Conservation (phyloP, 148 eudicot species). For the Chenopodium quinoa region DNA sequence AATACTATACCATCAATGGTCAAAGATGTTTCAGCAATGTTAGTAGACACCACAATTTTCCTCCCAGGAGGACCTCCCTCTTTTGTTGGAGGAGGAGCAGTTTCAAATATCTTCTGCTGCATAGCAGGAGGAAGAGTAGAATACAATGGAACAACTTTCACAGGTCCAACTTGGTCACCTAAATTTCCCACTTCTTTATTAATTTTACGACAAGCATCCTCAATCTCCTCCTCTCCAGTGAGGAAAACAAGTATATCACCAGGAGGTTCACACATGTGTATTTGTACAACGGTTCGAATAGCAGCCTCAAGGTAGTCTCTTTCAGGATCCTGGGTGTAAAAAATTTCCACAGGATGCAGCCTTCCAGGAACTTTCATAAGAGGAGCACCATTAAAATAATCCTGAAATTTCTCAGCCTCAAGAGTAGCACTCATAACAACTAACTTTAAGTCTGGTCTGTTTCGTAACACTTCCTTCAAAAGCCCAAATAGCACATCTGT, state of each 20-base stretch:
- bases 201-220: constrained; percentile 60
- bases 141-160: constrained; percentile 59
- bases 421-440: constrained; percentile 98
- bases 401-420: constrained; percentile 92
- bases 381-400: constrained; percentile 72
- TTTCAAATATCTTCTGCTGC: constrained; percentile 72
- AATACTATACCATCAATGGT: constrained; percentile 76
- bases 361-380: constrained; percentile 95
- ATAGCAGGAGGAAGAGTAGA: constrained; percentile 73
- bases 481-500: constrained; percentile 91
- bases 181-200: constrained; percentile 44
- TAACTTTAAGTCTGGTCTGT: constrained; percentile 73
- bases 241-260: constrained; percentile 81
- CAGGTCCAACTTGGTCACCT: constrained; percentile 58
- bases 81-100: constrained; percentile 59
- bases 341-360: constrained; percentile 87
- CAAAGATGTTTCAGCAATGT: constrained; percentile 71
- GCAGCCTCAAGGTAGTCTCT: constrained; percentile 91
- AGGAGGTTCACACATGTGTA: constrained; percentile 64
- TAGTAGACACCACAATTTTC: constrained; percentile 69
- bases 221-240: constrained; percentile 77
- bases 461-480: constrained; percentile 74
- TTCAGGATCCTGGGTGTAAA: constrained; percentile 82
- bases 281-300: constrained; percentile 80
- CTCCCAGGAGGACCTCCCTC: constrained; percentile 78